Evolutionary conservation across 257 asterid species (phyloP).

Genomic region (Nicotiana tabacum): DNA sequence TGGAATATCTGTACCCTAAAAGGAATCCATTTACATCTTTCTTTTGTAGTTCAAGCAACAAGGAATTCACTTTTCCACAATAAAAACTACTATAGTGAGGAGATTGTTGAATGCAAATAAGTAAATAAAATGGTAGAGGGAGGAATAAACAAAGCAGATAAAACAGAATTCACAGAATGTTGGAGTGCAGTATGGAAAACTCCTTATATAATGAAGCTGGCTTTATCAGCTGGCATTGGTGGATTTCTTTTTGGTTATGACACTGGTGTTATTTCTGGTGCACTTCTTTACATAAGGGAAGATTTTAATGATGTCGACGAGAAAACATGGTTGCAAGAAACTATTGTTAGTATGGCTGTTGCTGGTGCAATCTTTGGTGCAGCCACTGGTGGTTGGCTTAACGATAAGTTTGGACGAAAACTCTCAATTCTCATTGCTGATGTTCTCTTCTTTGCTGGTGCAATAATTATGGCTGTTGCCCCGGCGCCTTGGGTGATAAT

Average conservation of each 20-base stretch:
- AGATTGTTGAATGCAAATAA: not conserved
- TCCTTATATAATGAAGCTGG: conserved; percentile 35
- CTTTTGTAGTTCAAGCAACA: not conserved
- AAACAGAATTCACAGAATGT: conserved; percentile 31
- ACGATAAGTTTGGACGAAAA: conserved; percentile 13
- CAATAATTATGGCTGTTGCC: conserved; percentile 11
- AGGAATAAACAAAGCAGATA: conserved; percentile 23
- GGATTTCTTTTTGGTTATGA: conserved; percentile 38
- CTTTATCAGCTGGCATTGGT: conserved; percentile 37
- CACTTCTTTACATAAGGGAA: conserved; percentile 36
- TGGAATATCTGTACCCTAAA: not conserved
- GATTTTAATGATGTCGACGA: conserved; percentile 27
- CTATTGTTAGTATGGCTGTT: conserved; percentile 21
- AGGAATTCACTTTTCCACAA: not conserved
- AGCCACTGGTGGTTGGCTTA: conserved; percentile 16
- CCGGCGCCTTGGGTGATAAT: conserved; percentile 13
- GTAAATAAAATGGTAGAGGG: conserved; percentile 29
- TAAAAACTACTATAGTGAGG: not conserved
- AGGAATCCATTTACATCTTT: not conserved
- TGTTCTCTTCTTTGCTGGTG: conserved; percentile 11
- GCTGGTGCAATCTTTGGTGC: conserved; percentile 21
- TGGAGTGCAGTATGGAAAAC: conserved; percentile 32
- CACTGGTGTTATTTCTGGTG: conserved; percentile 42
- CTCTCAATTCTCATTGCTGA: conserved; percentile 4
- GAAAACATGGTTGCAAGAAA: conserved; percentile 37